These are phyloP conservation scores for Naganishia onofrii DNA, from an alignment of 768 basidiomycete species.

Conservation along the genomic window DNA sequence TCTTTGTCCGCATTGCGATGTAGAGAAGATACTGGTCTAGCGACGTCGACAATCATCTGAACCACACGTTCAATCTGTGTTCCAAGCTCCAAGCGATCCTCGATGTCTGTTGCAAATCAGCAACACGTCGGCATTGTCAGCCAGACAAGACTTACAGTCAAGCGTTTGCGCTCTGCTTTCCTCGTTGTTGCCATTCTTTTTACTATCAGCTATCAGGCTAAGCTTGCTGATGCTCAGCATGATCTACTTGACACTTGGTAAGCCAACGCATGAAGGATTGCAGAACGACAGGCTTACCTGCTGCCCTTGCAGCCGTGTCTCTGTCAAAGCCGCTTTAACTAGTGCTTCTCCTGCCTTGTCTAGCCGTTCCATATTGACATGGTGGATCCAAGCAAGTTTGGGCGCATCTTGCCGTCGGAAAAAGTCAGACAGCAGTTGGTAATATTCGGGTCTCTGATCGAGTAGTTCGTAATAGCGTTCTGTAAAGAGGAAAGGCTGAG, in stretches of 20 bases:
- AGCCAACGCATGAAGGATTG: neutral
- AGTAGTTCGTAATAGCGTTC: constrained; percentile 22
- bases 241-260: constrained; percentile 3
- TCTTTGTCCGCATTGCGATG: constrained; percentile 16
- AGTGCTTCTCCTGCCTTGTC: constrained; percentile 19
- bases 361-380: constrained; percentile 3
- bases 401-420: constrained; percentile 16
- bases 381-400: constrained; percentile 19
- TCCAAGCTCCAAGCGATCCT: constrained; percentile 18
- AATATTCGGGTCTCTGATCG: constrained; percentile 22
- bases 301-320: neutral
- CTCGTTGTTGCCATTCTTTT: neutral
- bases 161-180: neutral
- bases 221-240: constrained; percentile 28
- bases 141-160: neutral
- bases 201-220: constrained; percentile 1
- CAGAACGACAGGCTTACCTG: constrained; percentile 1
- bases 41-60: constrained; percentile 13
- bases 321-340: neutral
- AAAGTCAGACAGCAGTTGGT: constrained; percentile 19
- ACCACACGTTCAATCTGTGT: constrained; percentile 5
- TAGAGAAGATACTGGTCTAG: constrained; percentile 5
- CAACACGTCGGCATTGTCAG: neutral
- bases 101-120: constrained; percentile 4
- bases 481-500: neutral